Percentiles rank a stretch among this genome's conserved stretches.
Conservation (phyloP, 768 basidiomycete species). For the Auriscalpium microsporum region DNA sequence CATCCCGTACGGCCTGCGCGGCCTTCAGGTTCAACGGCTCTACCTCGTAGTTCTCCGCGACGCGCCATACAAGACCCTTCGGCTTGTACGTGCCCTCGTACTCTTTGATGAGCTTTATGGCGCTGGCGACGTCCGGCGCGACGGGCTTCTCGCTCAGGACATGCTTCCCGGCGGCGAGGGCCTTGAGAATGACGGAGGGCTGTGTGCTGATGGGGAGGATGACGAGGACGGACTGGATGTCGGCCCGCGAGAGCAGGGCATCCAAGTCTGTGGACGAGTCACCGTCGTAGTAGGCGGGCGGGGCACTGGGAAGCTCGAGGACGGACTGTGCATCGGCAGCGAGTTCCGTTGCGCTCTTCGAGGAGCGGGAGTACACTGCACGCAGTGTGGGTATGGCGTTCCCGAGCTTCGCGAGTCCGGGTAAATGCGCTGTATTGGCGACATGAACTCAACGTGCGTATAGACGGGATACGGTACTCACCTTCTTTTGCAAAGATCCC, state of each 20-base stretch:
- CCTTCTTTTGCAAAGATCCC: constrained; percentile 75
- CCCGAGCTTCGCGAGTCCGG: constrained; percentile 53
- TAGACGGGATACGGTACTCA: constrained; percentile 23
- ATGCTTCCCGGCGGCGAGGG: constrained; percentile 72
- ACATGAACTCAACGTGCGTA: constrained; percentile 5
- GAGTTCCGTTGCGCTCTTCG: constrained; percentile 47
- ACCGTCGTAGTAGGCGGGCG: constrained; percentile 51
- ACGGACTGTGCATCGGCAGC: constrained; percentile 35
- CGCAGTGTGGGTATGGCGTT: constrained; percentile 39
- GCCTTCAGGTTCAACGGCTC: constrained; percentile 51
- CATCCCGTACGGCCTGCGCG: constrained; percentile 39
- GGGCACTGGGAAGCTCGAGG: constrained; percentile 32
- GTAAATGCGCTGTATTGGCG: constrained; percentile 56
- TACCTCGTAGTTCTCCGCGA: constrained; percentile 72
- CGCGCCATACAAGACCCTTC: constrained; percentile 68
- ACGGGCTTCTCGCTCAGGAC: constrained; percentile 87
- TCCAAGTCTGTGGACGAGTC: constrained; percentile 40
- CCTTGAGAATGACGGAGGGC: constrained; percentile 55
- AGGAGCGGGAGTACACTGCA: constrained; percentile 77
- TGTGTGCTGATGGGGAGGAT: constrained; percentile 72
- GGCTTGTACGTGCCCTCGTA: constrained; percentile 60
- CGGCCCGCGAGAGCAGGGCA: constrained; percentile 54
- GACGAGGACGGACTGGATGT: constrained; percentile 67
- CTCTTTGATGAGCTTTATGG: constrained; percentile 51
- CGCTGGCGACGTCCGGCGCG: constrained; percentile 58